A percentile compares a stretch with the other conserved stretches of the same genome.
Conservation (phyloP, 148 eudicot genomes). For the Silene uniflora region DNA sequence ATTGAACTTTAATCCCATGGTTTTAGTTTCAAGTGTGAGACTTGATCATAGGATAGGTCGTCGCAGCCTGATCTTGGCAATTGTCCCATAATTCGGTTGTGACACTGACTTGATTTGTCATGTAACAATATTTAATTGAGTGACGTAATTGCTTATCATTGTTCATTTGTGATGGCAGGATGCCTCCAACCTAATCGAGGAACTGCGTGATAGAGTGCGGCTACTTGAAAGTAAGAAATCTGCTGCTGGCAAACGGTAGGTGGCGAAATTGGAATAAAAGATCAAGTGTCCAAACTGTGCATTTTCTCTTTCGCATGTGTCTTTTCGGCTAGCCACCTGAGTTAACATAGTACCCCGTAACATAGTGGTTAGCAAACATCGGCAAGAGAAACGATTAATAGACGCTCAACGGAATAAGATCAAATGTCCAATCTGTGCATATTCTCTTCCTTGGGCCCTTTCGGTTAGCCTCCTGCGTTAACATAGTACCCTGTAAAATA, state of each 20-base stretch:
- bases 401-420: not conserved
- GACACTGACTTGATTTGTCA: not conserved
- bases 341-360: not conserved
- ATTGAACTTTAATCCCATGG: not conserved
- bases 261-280: not conserved
- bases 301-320: not conserved
- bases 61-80: not conserved
- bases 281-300: not conserved
- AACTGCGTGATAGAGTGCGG: constrained; percentile 48
- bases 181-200: constrained; percentile 55
- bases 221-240: constrained; percentile 31
- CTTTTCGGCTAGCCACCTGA: not conserved
- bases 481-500: not conserved
- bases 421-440: constrained; percentile 15
- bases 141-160: not conserved
- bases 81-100: no score
- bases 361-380: not conserved
- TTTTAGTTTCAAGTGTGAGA: not conserved
- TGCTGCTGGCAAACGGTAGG: constrained; percentile 11
- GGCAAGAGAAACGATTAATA: not conserved
- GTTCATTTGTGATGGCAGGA: constrained; percentile 35
- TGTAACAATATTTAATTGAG: not conserved
- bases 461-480: not conserved
- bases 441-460: not conserved
- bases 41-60: not conserved